Evolutionary conservation across 768 basidiomycete genomes (phyloP).

Genomic region (Crucibulum laeve): DNA sequence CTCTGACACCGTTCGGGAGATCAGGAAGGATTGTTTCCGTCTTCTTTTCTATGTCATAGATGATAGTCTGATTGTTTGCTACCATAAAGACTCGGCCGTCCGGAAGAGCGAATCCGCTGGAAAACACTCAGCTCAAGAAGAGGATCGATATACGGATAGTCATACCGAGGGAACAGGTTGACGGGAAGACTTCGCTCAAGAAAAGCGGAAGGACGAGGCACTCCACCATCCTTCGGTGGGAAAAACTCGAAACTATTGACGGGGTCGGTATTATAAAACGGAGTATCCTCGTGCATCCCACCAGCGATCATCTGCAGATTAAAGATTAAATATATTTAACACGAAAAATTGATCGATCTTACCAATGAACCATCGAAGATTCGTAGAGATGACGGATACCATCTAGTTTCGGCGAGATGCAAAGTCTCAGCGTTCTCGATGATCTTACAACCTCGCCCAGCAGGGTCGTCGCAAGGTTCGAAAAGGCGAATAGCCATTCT

Average conservation of each 20-base stretch:
- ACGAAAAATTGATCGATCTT: slow-evolving; percentile 16
- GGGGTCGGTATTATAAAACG: slow-evolving; percentile 63
- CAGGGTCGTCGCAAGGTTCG: slow-evolving; percentile 29
- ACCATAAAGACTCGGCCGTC: slow-evolving; percentile 37
- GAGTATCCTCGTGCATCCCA: slow-evolving; percentile 25
- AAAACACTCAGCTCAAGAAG: slow-evolving; percentile 12
- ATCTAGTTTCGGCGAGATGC: slow-evolving; percentile 31
- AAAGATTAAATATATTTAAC: not conserved
- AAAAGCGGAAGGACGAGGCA: slow-evolving; percentile 20
- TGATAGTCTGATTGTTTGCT: slow-evolving; percentile 36
- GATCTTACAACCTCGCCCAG: slow-evolving; percentile 24
- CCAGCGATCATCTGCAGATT: slow-evolving; percentile 17
- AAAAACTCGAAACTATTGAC: slow-evolving; percentile 40
- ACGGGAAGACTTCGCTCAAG: slow-evolving; percentile 22
- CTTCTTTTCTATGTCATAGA: slow-evolving; percentile 32
- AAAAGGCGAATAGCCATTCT: slow-evolving; percentile 31
- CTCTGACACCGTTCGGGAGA: slow-evolving; percentile 41
- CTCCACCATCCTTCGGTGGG: slow-evolving; percentile 34
- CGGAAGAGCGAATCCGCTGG: slow-evolving; percentile 28
- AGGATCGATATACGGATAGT: slow-evolving; percentile 8
- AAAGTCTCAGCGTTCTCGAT: slow-evolving; percentile 28
- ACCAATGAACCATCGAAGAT: slow-evolving; percentile 28
- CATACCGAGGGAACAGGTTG: slow-evolving; percentile 23
- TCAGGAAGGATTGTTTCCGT: slow-evolving; percentile 34
- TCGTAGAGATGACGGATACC: slow-evolving; percentile 35